Evolutionary conservation across 192 early-diverging fungal species (phyloP).

Genomic region (Umbelopsis sp.): DNA sequence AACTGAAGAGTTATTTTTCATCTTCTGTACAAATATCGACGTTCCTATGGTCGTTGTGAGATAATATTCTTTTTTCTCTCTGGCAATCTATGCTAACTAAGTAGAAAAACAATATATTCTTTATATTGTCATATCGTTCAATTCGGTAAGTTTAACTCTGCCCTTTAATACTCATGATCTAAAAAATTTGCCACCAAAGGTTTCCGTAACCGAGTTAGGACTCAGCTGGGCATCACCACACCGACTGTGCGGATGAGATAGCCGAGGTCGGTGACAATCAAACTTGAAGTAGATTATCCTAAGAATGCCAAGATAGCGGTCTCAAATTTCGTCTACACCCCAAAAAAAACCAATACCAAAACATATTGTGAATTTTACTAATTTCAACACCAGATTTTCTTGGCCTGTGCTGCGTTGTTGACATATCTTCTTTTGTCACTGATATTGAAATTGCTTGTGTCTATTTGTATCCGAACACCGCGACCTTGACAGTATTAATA

Average conservation of each 20-base stretch:
- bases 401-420: neutral
- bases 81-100: too few relatives aligned
- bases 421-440: neutral
- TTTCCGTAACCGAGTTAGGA: neutral
- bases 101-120: too few relatives aligned
- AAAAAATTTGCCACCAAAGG: too few relatives aligned
- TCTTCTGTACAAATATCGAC: too few relatives aligned
- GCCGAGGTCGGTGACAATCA: constrained; percentile 3
- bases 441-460: neutral
- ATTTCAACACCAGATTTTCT: neutral
- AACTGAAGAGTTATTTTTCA: too few relatives aligned
- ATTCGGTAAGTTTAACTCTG: too few relatives aligned
- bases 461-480: neutral
- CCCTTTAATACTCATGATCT: too few relatives aligned
- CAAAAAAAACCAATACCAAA: too few relatives aligned
- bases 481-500: neutral
- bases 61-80: too few relatives aligned
- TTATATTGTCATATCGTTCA: too few relatives aligned
- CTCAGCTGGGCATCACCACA: neutral
- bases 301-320: neutral
- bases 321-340: neutral
- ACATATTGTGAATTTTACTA: too few relatives aligned
- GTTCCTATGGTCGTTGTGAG: too few relatives aligned
- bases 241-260: neutral
- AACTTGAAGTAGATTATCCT: neutral